Conservation (phyloP, 768 basidiomycete genomes). For the Boletellus emodensis region DNA sequence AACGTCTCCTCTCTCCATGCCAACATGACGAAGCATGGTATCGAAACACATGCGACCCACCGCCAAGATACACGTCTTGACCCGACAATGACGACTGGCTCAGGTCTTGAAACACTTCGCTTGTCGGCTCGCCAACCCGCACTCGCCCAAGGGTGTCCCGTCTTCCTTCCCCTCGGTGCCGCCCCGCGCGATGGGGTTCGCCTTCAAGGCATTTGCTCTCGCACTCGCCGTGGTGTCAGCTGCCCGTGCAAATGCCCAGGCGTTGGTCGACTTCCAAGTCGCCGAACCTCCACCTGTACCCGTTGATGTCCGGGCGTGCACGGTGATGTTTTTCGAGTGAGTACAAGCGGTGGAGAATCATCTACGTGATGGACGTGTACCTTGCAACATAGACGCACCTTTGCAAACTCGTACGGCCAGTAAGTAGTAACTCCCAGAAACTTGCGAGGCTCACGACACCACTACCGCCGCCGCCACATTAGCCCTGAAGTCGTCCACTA, state of each 20-base stretch:
- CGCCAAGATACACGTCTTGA: too few relatives aligned
- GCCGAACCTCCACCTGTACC: constrained; percentile 72
- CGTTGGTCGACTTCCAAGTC: constrained; percentile 64
- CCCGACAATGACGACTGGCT: too few relatives aligned
- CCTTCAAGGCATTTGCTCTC: constrained; percentile 8
- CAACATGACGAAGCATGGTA: too few relatives aligned
- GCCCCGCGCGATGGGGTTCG: constrained; percentile 19
- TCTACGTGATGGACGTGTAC: neutral
- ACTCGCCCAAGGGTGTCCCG: neutral
- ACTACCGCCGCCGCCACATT: neutral
- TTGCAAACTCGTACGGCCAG: constrained; percentile 68
- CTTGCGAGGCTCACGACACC: neutral
- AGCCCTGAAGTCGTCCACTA: constrained; percentile 65
- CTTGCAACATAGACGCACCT: constrained; percentile 50
- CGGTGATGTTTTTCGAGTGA: constrained; percentile 59
- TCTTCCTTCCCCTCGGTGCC: constrained; percentile 2
- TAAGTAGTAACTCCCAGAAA: constrained; percentile 30
- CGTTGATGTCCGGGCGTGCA: constrained; percentile 55
- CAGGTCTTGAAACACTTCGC: neutral
- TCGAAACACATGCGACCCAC: too few relatives aligned
- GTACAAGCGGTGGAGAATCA: constrained; percentile 12
- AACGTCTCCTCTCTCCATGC: too few relatives aligned
- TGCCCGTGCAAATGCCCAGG: constrained; percentile 20
- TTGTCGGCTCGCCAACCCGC: neutral
- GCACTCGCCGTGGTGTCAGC: constrained; percentile 11